Percentiles rank a stretch among this genome's conserved stretches.
Evolutionary conservation across 495 filamentous ascomycete genomes (phyloP).

Genomic region (Penicillium atrosanguineum): DNA sequence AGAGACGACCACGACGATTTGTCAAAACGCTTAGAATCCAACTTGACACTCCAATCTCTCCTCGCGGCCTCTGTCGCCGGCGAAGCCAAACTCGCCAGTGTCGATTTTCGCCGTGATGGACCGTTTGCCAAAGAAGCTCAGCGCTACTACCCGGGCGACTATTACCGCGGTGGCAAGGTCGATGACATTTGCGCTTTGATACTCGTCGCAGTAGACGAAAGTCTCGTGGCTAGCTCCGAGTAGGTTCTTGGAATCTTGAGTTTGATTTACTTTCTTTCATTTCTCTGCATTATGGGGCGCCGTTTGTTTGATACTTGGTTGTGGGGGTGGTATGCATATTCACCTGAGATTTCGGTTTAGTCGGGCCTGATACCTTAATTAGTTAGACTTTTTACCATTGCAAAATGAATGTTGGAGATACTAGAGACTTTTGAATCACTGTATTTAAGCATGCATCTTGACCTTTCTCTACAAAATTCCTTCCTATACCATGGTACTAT

Average conservation of each 20-base stretch:
- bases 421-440: not conserved
- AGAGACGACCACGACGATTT: not conserved
- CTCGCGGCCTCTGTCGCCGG: constrained; percentile 72
- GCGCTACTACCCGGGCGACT: constrained; percentile 76
- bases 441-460: not conserved
- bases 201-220: constrained; percentile 59
- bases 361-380: not conserved
- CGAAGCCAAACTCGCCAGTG: constrained; percentile 81
- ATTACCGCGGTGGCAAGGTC: constrained; percentile 82
- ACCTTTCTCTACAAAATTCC: not conserved
- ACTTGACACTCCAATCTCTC: constrained; percentile 62
- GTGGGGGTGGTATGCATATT: not conserved
- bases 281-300: constrained; percentile 16
- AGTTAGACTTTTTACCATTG: constrained; percentile 1
- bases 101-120: constrained; percentile 74
- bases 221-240: not conserved
- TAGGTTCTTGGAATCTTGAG: not conserved
- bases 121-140: constrained; percentile 95
- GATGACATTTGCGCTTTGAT: constrained; percentile 87
- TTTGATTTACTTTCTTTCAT: not conserved
- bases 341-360: not conserved
- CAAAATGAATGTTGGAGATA: not conserved
- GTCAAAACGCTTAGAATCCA: constrained; percentile 2
- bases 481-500: too few species aligned
- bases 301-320: constrained; percentile 6